Evolutionary conservation across 106 monocot species (phyloP), one percentile per base, ranked within the genome.

Genomic region (Agapanthus africanus): DNA sequence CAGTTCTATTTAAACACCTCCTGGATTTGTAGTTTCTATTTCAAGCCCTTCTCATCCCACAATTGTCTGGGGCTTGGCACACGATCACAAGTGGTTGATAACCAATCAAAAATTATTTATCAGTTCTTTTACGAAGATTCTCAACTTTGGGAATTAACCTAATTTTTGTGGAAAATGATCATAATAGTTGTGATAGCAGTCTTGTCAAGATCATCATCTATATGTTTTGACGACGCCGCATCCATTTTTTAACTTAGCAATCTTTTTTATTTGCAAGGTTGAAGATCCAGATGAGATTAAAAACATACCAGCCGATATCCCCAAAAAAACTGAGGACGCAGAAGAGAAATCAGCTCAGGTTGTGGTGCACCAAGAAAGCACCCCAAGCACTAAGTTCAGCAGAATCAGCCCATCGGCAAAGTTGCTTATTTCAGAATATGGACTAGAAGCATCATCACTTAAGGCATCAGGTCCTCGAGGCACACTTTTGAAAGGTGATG

Each of bases 381-480:
- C 49, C 39, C 25, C 70, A 42, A 59, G 51, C 38, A 66, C 68
- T 62, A 77, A 37, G 56, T 63, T 92, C 27, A 87, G 73, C 33
- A 76, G 92, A 80, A 87, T 97, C 31, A 97, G 97, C 75, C 97
- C 97, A 61, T 77, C 92, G 40, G 97, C 97, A 59, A 97, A 85
- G 65, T 72, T 97, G 71, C 92, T 97, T 25, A 86, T 92, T 67
- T 39, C 77, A 70, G 89, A 90, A 71, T 74, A 87, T 84, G 84
- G 84, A 40, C 70, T 97, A 21, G 86, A 97, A 34, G 57, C 59
- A 50, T 92, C 97, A 52, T 89, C 79, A 22, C 51, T 97, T 5
- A 79, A 78, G 66, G 86, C 97, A 59, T 89, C 97, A 40, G 97
- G 97, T 46, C 97, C 97, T 66, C 86, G 72, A 52, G 89, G 84